phyloP scores from a whole-genome alignment of 805 yeast species.

The Isabelozyma pseudorhagii region DNA sequence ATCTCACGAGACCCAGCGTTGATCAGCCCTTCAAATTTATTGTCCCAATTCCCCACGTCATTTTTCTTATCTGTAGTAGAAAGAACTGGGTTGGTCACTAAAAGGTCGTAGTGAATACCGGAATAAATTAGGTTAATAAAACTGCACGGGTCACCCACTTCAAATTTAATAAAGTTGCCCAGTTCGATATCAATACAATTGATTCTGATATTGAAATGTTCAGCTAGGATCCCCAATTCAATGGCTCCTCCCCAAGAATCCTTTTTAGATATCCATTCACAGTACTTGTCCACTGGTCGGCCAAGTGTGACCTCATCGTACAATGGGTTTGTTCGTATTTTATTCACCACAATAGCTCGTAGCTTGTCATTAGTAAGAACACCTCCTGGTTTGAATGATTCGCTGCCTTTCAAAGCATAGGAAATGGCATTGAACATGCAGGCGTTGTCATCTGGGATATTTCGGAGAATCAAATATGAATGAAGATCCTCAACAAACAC shows the following conservation, averaged over 20 bases:
- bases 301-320: constrained; percentile 62
- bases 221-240: constrained; percentile 62
- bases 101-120: constrained; percentile 73
- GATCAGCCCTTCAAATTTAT: constrained; percentile 26
- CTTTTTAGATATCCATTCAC: constrained; percentile 56
- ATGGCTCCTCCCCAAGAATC: constrained; percentile 85
- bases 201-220: constrained; percentile 49
- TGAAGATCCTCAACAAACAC: constrained; percentile 16
- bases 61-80: constrained; percentile 19
- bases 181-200: constrained; percentile 65
- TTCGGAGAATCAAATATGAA: constrained; percentile 46
- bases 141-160: constrained; percentile 26
- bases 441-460: constrained; percentile 74
- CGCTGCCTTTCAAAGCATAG: constrained; percentile 38
- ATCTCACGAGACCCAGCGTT: constrained; percentile 36
- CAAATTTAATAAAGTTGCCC: constrained; percentile 53
- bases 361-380: constrained; percentile 45
- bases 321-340: constrained; percentile 38
- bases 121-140: constrained; percentile 59
- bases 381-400: constrained; percentile 5
- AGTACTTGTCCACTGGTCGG: constrained; percentile 44
- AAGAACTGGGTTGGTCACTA: constrained; percentile 33
- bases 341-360: constrained; percentile 49
- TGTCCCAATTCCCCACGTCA: constrained; percentile 41
- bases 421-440: constrained; percentile 69